Conservation (phyloP, 345 rosid genomes). For the Erucastrum elatum region DNA sequence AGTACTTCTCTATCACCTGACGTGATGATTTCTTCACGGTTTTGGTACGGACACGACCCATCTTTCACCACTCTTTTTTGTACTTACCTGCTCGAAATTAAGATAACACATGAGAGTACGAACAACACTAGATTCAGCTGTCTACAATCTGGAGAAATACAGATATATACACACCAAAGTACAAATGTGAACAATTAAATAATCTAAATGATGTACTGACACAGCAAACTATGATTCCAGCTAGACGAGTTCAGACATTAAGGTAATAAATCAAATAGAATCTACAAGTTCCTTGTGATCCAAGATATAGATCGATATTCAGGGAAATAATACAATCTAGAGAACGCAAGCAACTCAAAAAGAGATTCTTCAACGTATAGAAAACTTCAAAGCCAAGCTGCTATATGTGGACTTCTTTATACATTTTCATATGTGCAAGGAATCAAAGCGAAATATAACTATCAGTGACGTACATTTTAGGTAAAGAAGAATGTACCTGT, state of each 20-base stretch:
- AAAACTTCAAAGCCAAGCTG: neutral
- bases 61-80: conserved; percentile 7
- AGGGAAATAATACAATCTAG: neutral
- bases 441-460: neutral
- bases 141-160: too few relatives aligned
- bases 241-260: neutral
- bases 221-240: neutral
- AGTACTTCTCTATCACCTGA: conserved; percentile 83
- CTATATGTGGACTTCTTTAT: neutral
- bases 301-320: neutral
- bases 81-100: conserved; percentile 5
- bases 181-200: neutral
- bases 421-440: neutral
- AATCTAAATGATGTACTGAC: too few relatives aligned
- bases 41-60: conserved; percentile 90
- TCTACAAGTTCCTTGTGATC: neutral
- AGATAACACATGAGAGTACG: neutral
- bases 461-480: neutral
- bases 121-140: neutral
- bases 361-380: neutral
- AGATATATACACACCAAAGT: too few relatives aligned
- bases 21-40: conserved; percentile 88
- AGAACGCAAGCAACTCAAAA: neutral
- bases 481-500: conserved; percentile 10
- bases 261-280: neutral